A percentile compares a stretch with the other conserved stretches of the same genome.
Conservation (phyloP, 2,329 filamentous ascomycete genomes). For the Fusarium sp. region DNA sequence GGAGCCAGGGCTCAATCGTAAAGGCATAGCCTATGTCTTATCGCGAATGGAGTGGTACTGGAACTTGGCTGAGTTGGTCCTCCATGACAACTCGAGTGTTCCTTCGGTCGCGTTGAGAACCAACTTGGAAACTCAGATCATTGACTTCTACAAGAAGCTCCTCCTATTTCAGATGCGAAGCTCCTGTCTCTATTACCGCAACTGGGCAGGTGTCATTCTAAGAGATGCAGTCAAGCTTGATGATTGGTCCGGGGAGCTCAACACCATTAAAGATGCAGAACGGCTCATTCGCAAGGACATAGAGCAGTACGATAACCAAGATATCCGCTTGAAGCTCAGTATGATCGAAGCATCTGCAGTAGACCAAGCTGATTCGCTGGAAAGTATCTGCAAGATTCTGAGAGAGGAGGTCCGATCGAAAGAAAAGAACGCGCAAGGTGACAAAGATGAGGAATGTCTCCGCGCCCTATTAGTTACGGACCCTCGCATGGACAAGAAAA, state of each 20-base stretch:
- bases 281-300: rapidly evolving
- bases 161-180: background rate
- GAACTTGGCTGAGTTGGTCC: background rate
- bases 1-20: rapidly evolving
- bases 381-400: rapidly evolving
- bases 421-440: rapidly evolving
- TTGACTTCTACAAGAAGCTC: rapidly evolving
- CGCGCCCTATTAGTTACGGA: rapidly evolving
- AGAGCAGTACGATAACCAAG: background rate
- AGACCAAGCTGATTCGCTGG: rapidly evolving
- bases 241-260: background rate
- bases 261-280: background rate
- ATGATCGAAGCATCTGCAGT: rapidly evolving
- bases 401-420: rapidly evolving
- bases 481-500: background rate
- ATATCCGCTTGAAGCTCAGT: rapidly evolving
- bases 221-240: background rate
- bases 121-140: background rate
- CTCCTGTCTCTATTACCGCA: background rate
- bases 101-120: rapidly evolving
- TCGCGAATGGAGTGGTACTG: background rate
- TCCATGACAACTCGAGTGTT: rapidly evolving
- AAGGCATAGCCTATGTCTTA: background rate
- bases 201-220: rapidly evolving
- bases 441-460: rapidly evolving